These are phyloP conservation scores for Starmerella sp. DNA, from an alignment of 805 yeast species.

Conservation along the genomic window DNA sequence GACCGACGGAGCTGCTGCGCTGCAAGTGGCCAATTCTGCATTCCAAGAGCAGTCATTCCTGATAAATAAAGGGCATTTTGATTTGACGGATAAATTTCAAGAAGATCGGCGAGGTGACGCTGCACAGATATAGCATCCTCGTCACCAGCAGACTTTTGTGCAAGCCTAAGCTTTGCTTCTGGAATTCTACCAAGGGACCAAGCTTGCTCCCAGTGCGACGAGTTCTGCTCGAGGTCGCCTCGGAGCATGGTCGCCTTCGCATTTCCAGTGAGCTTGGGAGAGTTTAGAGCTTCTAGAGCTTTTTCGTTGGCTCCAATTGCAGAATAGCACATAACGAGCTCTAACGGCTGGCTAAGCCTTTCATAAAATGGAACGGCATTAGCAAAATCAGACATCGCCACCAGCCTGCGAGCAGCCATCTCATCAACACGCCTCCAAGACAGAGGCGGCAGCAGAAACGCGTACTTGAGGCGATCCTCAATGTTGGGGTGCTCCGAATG, in stretches of 20 bases:
- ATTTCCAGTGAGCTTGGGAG: conserved; percentile 58
- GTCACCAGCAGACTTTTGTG: conserved; percentile 44
- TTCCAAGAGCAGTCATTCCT: conserved; percentile 80
- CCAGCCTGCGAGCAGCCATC: conserved; percentile 69
- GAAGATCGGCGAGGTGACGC: conserved; percentile 60
- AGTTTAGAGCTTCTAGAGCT: conserved; percentile 50
- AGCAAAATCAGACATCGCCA: conserved; percentile 72
- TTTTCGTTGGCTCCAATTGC: conserved; percentile 62
- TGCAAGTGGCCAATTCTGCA: conserved; percentile 58
- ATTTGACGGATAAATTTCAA: conserved; percentile 59
- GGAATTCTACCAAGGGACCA: conserved; percentile 80
- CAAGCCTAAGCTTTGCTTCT: conserved; percentile 74
- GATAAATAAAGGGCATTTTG: conserved; percentile 83
- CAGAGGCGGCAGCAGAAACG: conserved; percentile 63
- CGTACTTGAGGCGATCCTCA: conserved; percentile 36
- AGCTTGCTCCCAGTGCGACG: conserved; percentile 65
- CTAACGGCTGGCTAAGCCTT: conserved; percentile 61
- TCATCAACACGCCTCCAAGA: conserved; percentile 83
- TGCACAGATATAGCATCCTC: conserved; percentile 47
- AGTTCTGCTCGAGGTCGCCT: conserved; percentile 76
- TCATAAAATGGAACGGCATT: conserved; percentile 86
- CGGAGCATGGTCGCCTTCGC: conserved; percentile 73
- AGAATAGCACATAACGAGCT: conserved; percentile 83
- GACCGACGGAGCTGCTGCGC: conserved; percentile 89
- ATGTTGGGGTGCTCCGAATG: conserved; percentile 24